These are phyloP conservation scores for Fusarium sp. DNA, from an alignment of 2,329 filamentous ascomycete genomes.

Conservation along the genomic window DNA sequence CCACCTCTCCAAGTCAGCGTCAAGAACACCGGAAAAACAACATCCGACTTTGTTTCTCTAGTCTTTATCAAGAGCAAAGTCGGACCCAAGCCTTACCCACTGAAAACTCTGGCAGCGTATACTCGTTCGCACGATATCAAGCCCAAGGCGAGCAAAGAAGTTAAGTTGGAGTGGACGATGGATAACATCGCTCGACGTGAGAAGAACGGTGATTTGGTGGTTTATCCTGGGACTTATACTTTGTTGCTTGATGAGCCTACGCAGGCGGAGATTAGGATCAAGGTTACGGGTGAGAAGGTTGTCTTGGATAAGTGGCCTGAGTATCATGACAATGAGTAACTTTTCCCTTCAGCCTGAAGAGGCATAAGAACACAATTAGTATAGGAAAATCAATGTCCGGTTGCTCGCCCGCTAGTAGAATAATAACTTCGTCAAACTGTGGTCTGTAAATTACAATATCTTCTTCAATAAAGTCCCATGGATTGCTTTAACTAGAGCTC, in stretches of 20 bases:
- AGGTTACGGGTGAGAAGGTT: background rate
- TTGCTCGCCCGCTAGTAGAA: too few species aligned
- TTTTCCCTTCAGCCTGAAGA: fast-evolving
- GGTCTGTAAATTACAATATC: too few species aligned
- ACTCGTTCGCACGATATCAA: background rate
- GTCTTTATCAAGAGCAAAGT: conserved; percentile 9
- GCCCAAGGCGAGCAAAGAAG: fast-evolving
- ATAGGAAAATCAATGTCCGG: too few species aligned
- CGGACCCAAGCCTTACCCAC: conserved; percentile 5
- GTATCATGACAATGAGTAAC: background rate
- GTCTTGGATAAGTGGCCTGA: conserved; percentile 14
- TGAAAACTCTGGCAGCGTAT: conserved; percentile 11
- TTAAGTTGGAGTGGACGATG: conserved; percentile 1
- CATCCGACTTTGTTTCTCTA: background rate
- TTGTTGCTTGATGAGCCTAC: conserved; percentile 14
- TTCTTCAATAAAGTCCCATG: too few species aligned
- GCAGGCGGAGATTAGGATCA: background rate
- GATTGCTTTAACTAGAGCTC: too few species aligned
- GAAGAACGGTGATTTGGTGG: background rate
- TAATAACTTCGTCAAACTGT: too few species aligned
- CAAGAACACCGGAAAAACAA: background rate
- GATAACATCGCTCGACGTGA: conserved; percentile 8
- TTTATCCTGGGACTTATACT: conserved; percentile 11
- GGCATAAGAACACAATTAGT: too few species aligned
- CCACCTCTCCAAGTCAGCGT: background rate